These are phyloP conservation scores for Phlebiopsis gigantea DNA, from an alignment of 768 basidiomycete species.

Conservation along the genomic window DNA sequence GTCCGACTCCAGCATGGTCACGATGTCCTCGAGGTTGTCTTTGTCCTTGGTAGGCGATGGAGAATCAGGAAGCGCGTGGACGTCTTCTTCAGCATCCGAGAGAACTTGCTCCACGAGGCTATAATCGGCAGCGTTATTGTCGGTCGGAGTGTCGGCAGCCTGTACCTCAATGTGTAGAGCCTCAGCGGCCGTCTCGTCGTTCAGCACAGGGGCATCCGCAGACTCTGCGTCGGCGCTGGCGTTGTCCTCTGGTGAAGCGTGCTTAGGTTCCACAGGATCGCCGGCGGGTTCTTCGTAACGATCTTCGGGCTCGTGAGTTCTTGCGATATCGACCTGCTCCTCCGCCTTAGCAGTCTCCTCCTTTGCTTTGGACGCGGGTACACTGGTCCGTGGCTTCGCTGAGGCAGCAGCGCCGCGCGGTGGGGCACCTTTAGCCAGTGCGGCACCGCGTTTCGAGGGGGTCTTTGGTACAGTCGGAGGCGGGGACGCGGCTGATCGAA, in stretches of 20 bases:
- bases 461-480: constrained; percentile 12
- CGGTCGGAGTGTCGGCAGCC: constrained; percentile 7
- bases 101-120: constrained; percentile 10
- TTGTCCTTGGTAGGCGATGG: constrained; percentile 18
- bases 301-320: constrained; percentile 3
- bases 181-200: constrained; percentile 5
- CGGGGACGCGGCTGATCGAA: constrained; percentile 34
- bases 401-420: constrained; percentile 27
- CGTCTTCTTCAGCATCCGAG: not conserved
- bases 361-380: constrained; percentile 20
- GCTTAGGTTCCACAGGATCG: constrained; percentile 1
- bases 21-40: constrained; percentile 57
- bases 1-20: constrained; percentile 54
- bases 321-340: constrained; percentile 7
- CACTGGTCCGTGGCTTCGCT: constrained; percentile 22
- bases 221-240: constrained; percentile 17
- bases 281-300: constrained; percentile 3
- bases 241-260: constrained; percentile 7
- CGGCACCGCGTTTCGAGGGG: constrained; percentile 14
- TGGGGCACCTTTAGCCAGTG: constrained; percentile 19
- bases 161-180: not conserved
- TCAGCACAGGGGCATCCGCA: constrained; percentile 12
- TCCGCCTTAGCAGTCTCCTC: constrained; percentile 19
- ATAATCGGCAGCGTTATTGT: constrained; percentile 9
- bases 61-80: constrained; percentile 9